Conservation (phyloP, 257 asterid species). For the Solanum raphanifolium region DNA sequence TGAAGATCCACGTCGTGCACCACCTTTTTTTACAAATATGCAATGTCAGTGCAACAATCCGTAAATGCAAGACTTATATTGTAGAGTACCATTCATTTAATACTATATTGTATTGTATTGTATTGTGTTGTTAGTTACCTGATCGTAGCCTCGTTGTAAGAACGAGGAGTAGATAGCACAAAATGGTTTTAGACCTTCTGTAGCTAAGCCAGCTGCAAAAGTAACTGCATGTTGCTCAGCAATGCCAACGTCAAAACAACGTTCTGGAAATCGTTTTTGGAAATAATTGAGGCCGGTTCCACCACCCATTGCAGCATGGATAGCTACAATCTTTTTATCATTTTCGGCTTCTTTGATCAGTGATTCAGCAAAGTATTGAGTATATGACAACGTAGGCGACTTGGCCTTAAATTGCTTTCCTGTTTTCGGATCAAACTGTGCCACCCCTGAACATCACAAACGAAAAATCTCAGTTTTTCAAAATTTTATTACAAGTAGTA, state of each 20-base stretch:
- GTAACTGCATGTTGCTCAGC: constrained; percentile 91
- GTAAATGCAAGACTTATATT: background rate
- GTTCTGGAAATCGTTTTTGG: constrained; percentile 51
- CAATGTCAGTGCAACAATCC: background rate
- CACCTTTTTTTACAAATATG: constrained; percentile 25
- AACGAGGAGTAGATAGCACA: constrained; percentile 74
- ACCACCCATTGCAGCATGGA: constrained; percentile 91
- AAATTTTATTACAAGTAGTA: background rate
- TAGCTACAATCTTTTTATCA: constrained; percentile 50
- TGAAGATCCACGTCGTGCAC: constrained; percentile 86
- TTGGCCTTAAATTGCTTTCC: constrained; percentile 56
- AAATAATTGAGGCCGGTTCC: constrained; percentile 72
- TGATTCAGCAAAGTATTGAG: constrained; percentile 70
- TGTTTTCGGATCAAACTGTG: constrained; percentile 59
- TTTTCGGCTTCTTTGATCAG: constrained; percentile 65
- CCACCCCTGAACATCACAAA: constrained; percentile 45
- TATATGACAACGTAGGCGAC: constrained; percentile 51
- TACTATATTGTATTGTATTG: background rate
- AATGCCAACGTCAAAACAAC: constrained; percentile 75
- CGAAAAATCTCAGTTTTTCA: background rate
- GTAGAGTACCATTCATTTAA: background rate
- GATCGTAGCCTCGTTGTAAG: constrained; percentile 75
- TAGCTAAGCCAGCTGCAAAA: constrained; percentile 76
- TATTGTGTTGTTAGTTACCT: constrained; percentile 20
- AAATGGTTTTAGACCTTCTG: constrained; percentile 79